These are phyloP conservation scores for Plasmopara muralis DNA, from an alignment of 352 stramenopile species.

Conservation along the genomic window DNA sequence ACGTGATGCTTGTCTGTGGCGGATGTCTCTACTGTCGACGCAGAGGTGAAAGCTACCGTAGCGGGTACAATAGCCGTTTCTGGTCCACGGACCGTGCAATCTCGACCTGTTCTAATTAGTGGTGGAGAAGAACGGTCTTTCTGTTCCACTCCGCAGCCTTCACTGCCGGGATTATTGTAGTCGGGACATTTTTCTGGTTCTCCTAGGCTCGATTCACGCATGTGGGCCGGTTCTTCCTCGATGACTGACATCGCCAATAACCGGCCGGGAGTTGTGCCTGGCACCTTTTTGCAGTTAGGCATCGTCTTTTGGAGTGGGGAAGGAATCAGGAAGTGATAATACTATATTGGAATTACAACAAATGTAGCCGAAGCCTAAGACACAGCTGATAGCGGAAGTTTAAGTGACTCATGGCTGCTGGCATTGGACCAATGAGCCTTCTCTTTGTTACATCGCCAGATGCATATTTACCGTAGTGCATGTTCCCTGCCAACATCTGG, in stretches of 20 bases:
- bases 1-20: conserved; percentile 5
- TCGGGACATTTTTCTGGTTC: conserved; percentile 19
- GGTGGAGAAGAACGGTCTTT: background rate
- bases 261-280: conserved; percentile 4
- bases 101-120: conserved; percentile 1
- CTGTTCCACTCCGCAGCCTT: conserved; percentile 4
- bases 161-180: conserved; percentile 15
- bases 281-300: conserved; percentile 22
- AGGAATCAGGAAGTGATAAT: conserved; percentile 17
- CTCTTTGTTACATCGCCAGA: conserved; percentile 9
- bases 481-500: conserved; percentile 15
- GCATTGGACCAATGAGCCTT: background rate
- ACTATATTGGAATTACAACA: background rate
- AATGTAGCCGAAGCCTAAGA: conserved; percentile 11
- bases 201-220: conserved; percentile 20
- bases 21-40: conserved; percentile 3
- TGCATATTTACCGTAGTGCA: conserved; percentile 6
- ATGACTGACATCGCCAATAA: conserved; percentile 27
- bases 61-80: background rate
- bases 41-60: conserved; percentile 12
- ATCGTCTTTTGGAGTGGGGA: conserved; percentile 24
- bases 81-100: conserved; percentile 3
- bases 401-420: conserved; percentile 10
- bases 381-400: conserved; percentile 5
- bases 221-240: conserved; percentile 17